These are phyloP conservation scores for Fusarium sp. DNA, from an alignment of 2,329 filamentous ascomycete genomes.

Conservation along the genomic window DNA sequence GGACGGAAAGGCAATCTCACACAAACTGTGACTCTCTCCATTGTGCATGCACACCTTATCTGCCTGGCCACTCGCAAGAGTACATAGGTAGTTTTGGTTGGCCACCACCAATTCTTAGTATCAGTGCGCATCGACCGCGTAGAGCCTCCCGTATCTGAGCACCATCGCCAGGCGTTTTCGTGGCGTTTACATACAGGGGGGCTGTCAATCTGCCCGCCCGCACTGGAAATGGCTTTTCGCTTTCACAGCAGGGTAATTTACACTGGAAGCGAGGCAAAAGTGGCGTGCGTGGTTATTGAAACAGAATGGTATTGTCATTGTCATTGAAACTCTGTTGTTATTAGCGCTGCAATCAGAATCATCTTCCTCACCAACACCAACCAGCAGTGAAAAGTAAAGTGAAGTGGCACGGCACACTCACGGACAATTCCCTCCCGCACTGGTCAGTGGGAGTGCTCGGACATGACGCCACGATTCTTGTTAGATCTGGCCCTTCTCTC, in stretches of 20 bases:
- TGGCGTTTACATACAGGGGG: background rate
- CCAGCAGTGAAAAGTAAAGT: no score
- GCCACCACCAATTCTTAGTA: background rate
- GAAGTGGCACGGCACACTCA: background rate
- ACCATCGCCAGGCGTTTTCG: background rate
- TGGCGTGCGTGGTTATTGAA: background rate
- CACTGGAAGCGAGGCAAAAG: background rate
- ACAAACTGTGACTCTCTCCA: background rate
- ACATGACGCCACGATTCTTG: constrained; percentile 5
- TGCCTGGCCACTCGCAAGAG: background rate
- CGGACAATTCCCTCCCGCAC: background rate
- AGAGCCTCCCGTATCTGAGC: background rate
- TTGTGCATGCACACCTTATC: background rate
- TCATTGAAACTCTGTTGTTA: background rate
- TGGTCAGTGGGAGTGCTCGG: background rate
- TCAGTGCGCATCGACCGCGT: background rate
- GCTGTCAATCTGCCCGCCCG: background rate
- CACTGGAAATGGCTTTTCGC: constrained; percentile 1
- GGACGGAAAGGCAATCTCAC: constrained; percentile 5
- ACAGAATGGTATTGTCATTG: background rate
- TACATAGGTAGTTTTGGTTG: background rate
- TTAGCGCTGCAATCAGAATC: background rate
- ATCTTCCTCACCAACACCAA: background rate
- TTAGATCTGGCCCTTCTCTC: background rate
- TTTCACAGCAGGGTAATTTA: background rate